Evolutionary conservation across 1,139 yeast genomes (phyloP), one percentile per base, ranked within the genome.

Genomic region (Saccharomycopsis crataegensis): DNA sequence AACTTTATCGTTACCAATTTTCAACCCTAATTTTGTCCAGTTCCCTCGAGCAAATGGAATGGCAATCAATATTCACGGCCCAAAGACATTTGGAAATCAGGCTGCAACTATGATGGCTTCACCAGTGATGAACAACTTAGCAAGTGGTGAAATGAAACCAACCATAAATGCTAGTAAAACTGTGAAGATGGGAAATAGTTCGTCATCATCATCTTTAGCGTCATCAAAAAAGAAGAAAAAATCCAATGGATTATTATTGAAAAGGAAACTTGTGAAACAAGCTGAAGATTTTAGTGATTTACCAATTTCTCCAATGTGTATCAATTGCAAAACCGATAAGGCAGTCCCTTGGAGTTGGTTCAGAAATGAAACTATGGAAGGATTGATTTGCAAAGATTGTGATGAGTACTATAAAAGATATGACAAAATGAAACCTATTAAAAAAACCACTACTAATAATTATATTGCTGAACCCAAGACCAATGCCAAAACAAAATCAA

Each of bases 1-100:
- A 62, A 82, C 87, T 1, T 81, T 79, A 59, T 82, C 86, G 0
- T 67, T 82, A 50, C 86, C 86, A 3, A 74, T 76, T 1, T 80
- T 47, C 32, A 40, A 42, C 37, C 38, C 41, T 4, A 11, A 28
- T 43, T 22, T 28, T n/a, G n/a, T 36, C 40, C 40, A 36, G 40
- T 36, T 36, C n/a, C 40, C 40, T 36, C 40, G 4, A 4, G 28
- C 28, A 22, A 22, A 4, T 22, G 28, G 28, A 4, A 2, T 22
- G 28, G 28, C 28, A 22, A 22, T 22, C 28, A 22, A 22, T 22
- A 22, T 22, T 22, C 28, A 22, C 4, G 28, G 28, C 28, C 28
- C 4, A 22, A 22, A 22, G 28, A 22, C 28, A 3, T 22, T 22
- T 22, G 28, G 28, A 22, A 22, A 22, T 22, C n/a, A n/a, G n/a